Conservation (phyloP, 2,329 filamentous ascomycete genomes). For the Colletotrichum euphorbiae region DNA sequence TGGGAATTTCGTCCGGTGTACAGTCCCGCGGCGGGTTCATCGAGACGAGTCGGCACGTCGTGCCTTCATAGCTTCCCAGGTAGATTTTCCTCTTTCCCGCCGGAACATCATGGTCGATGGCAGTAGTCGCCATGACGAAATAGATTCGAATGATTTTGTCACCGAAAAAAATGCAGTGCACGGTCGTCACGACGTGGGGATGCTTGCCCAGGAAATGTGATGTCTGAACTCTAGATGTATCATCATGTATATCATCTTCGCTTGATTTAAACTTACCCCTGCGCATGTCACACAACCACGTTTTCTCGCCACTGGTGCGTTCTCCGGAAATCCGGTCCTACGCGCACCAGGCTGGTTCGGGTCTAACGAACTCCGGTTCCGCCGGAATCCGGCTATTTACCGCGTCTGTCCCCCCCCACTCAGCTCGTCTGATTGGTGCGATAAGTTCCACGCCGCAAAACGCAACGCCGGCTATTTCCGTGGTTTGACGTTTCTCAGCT, state of each 20-base stretch:
- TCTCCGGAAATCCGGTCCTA: not conserved
- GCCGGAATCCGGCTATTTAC: conserved; percentile 33
- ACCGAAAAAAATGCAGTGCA: no score
- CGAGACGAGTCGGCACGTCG: conserved; percentile 31
- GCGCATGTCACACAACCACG: conserved; percentile 4
- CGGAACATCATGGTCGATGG: not conserved
- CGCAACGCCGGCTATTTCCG: conserved; percentile 10
- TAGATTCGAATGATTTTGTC: no score
- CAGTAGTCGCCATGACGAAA: not conserved
- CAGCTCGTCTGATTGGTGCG: not conserved
- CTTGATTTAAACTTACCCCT: not conserved
- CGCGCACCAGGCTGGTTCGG: conserved; percentile 2
- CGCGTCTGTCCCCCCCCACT: not conserved
- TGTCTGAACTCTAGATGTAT: no score
- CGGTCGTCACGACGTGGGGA: no score
- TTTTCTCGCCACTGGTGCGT: conserved; percentile 15
- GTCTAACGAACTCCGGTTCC: not conserved
- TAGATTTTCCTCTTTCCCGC: conserved; percentile 25
- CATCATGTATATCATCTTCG: no score
- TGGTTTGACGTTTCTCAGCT: no score
- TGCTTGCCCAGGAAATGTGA: no score
- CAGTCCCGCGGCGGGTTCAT: conserved; percentile 51
- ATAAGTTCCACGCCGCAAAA: not conserved
- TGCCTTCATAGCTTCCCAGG: conserved; percentile 29
- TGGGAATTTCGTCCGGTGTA: conserved; percentile 56